Evolutionary conservation across 2,329 filamentous ascomycete species (phyloP).

Genomic region (Aspergillus intermedius): DNA sequence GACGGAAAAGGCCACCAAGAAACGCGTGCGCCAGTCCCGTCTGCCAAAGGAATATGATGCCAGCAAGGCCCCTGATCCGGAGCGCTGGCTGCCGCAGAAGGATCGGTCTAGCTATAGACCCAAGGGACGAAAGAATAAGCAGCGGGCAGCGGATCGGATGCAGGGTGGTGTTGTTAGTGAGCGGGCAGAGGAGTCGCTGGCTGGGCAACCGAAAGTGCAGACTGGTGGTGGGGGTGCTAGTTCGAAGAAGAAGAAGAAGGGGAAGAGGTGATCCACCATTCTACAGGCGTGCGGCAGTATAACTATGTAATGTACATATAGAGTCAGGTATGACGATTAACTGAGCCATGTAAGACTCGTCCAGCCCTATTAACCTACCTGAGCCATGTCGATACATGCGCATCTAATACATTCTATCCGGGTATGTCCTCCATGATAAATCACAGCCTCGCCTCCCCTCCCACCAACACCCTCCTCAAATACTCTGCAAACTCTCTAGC

Average conservation of each 20-base stretch:
- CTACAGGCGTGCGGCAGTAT: constrained; percentile 2
- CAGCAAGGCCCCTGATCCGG: constrained; percentile 74
- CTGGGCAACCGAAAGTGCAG: constrained; percentile 24
- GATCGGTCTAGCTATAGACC: constrained; percentile 84
- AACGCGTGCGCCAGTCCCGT: constrained; percentile 41
- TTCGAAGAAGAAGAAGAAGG: constrained; percentile 47
- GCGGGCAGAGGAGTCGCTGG: constrained; percentile 50
- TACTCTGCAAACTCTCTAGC: constrained; percentile 54
- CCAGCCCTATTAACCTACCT: too few species aligned
- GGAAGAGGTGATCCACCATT: constrained; percentile 36
- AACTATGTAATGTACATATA: too few species aligned
- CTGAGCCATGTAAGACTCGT: too few species aligned
- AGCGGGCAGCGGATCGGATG: constrained; percentile 68
- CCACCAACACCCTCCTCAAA: constrained; percentile 45
- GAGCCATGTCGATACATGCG: too few species aligned
- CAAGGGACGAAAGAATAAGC: constrained; percentile 87
- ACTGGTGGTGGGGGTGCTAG: constrained; percentile 31
- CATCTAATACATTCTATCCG: too few species aligned
- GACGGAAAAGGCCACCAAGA: constrained; percentile 25
- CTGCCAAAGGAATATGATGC: constrained; percentile 54
- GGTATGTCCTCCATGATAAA: neutral
- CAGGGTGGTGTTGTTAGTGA: constrained; percentile 79
- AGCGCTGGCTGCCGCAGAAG: constrained; percentile 85
- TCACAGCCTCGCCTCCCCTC: constrained; percentile 45
- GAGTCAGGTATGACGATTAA: too few species aligned